Evolutionary conservation across 768 basidiomycete genomes (phyloP), one percentile per base, ranked within the genome.

Genomic region (Pleurotus cornucopiae): DNA sequence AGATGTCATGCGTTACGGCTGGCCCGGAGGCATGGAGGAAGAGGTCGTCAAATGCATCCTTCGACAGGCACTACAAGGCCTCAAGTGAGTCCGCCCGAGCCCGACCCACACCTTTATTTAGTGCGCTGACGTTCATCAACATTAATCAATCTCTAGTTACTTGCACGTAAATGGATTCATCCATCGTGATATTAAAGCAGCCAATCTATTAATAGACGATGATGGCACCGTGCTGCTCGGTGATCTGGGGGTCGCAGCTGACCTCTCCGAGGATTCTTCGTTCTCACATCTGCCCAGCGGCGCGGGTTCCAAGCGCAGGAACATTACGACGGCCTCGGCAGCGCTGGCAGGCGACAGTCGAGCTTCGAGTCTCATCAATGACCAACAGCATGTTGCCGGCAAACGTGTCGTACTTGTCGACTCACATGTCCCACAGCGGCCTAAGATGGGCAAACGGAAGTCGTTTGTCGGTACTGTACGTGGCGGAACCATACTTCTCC

Each of bases 121-220:
- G 11, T 41, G 55, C 44, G 55, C 34, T 57, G 57, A 37, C 46
- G 40, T 34, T n/a, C 7, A 44, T 55, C 13, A 25, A 5, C 5
- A 34, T 34, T 11, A 34, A 7, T 11, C 30, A 34, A 34, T 34
- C 34, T 20, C 6, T 61, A 91, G 89, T 61, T 93, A 94, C 61
- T 79, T 94, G n/a, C 92, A 95, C 64, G 77, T 82, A 54, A 95
- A 94, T 59, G 91, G 89, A 0, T 89, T 92, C 67, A 89, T 93
- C n/a, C 91, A 98, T 66, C 84, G 95, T 23, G 95, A 98, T 65
- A 70, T 98, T 63, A 98, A 98, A 71, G 92, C 93, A 3, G 95
- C 92, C 11, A 98, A 98, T 66, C 77, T 98, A 7, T 85, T 98
- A 48, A 83, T 96, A 53, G 93, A 95, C 62, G 88, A 94, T 58